Evolutionary conservation across 2,329 filamentous ascomycete species (phyloP), one percentile per base, ranked within the genome.

Genomic region (Paraphoma chrysanthemicola): DNA sequence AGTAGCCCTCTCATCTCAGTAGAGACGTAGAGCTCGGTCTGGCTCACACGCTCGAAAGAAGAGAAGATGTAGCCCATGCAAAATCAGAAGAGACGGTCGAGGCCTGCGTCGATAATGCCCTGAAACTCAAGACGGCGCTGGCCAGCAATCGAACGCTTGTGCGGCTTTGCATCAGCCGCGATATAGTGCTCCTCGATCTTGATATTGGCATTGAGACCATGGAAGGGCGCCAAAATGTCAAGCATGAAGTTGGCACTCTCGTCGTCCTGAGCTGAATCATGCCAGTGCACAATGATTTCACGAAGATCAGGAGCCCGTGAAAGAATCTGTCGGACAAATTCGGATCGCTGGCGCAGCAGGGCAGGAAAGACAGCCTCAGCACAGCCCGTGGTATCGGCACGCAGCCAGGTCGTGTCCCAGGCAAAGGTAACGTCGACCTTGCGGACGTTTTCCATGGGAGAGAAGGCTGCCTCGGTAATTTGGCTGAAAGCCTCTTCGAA

Each of bases 381-480:
- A 28, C 43, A 57, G 33, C 56, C 66, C 8, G 54, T 62, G 1
- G 39, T 41, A 11, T 68, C 60, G 1, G 63, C 56, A 2, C 69
- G 67, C 16, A 76, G 57, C 72, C 72, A 77, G 7, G 65, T 66
- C 0, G 68, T 68, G 51, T 77, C 73, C 72, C 72, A 77, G 31
- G 69, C 68, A 39, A 77, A 72, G 0, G 53, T 64, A 7, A 75
- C 54, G 38, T 75, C 57, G 14, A 69, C 69, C 41, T 68, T 71
- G 42, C 69, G 71, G 47, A 76, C 70, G n/a, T 70, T 66, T 44
- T 75, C 63, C 57, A 75, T 66, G 6, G 73, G 72, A 1, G 72
- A 74, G 60, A 72, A 74, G 6, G 64, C 62, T 16, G 72, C 68
- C 3, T 67, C 64, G 16, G 64, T 59, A 51, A 77, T 68, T 39